Base-by-base conservation (phyloP, 352 stramenopile species). In the Peronospora farinosa region DNA sequence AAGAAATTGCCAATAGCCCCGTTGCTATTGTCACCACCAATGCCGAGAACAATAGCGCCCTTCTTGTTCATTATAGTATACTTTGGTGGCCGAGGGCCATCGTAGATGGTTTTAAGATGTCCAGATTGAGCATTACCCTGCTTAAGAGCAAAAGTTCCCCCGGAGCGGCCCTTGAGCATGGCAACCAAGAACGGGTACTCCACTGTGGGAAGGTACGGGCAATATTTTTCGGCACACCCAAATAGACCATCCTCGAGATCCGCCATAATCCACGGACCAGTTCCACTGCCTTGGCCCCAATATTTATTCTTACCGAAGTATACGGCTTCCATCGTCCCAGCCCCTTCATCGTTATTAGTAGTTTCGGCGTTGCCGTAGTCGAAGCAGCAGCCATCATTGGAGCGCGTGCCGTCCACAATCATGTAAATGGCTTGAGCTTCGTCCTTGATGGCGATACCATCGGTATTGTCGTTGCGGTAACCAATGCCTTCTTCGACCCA, bases 1-100 rank as follows among this genome's bases (percentile, higher is more conserved):
- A 49, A 63, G 25, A 59, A 63, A 12, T 32, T 54, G 7, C 55
- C 55, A 12, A 37, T 15, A 21, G 49, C 55, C 23, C 49, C 32
- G 19, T 54, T 59, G 17, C 49, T 63, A 37, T 63, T 63, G 25
- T 59, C 55, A 31, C 55, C 49, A 0, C 49, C 55, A 12, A 63
- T 63, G 11, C 55, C 55, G 15, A 63, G 49, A 8, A 63, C 39
- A 2, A 63, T 63, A 0, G 55, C 49, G 7, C 55, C 55, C 32
- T 59, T 49, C 13, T 63, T 63, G 38, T 59, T 63, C 48, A 63
- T 63, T 5, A 63, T 27, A 7, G 41, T 58, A 32, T 63, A 63
- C 10, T 48, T 48, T 0, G 49, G 48, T 25, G 55, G 55, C 5
- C 55, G 55, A 46, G 55, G n/a, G 19, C 55, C 55, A n/a, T 63